Conservation (phyloP, 2,329 filamentous ascomycete species). For the Daldinia eschscholtzii region DNA sequence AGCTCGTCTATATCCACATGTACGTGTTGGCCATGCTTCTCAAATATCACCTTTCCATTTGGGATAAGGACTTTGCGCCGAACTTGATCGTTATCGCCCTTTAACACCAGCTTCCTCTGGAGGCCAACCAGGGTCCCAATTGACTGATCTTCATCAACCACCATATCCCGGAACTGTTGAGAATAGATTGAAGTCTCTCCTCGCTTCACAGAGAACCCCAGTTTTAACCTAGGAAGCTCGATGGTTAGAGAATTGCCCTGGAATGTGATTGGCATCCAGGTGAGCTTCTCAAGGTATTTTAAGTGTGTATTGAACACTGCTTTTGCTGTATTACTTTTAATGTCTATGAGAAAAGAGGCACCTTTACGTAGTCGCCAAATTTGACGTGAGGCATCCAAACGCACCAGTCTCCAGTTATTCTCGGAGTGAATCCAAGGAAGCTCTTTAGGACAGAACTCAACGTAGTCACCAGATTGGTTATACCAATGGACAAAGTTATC, state of each 20-base stretch:
- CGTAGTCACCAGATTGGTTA: constrained; percentile 41
- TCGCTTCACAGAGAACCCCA: constrained; percentile 59
- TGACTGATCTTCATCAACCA: constrained; percentile 60
- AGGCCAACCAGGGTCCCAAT: constrained; percentile 65
- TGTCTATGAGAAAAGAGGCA: constrained; percentile 50
- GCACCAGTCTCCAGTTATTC: constrained; percentile 46
- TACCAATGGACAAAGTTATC: constrained; percentile 63
- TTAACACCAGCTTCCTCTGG: constrained; percentile 63
- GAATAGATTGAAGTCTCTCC: constrained; percentile 55
- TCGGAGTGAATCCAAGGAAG: constrained; percentile 47
- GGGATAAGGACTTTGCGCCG: constrained; percentile 40
- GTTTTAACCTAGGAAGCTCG: constrained; percentile 60
- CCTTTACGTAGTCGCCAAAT: constrained; percentile 47
- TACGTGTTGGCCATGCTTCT: constrained; percentile 10
- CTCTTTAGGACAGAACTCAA: constrained; percentile 53
- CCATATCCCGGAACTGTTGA: constrained; percentile 64
- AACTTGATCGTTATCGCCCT: constrained; percentile 30
- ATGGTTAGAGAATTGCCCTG: constrained; percentile 23
- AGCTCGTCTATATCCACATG: constrained; percentile 18
- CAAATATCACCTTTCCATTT: constrained; percentile 30
- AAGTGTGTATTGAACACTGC: constrained; percentile 52
- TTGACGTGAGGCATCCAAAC: neutral
- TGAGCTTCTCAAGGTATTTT: constrained; percentile 53
- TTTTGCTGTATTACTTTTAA: constrained; percentile 53
- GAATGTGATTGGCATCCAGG: constrained; percentile 54